phyloP scores from a whole-genome alignment of 176 grass and related monocot genomes.

The Stipa capillata region DNA sequence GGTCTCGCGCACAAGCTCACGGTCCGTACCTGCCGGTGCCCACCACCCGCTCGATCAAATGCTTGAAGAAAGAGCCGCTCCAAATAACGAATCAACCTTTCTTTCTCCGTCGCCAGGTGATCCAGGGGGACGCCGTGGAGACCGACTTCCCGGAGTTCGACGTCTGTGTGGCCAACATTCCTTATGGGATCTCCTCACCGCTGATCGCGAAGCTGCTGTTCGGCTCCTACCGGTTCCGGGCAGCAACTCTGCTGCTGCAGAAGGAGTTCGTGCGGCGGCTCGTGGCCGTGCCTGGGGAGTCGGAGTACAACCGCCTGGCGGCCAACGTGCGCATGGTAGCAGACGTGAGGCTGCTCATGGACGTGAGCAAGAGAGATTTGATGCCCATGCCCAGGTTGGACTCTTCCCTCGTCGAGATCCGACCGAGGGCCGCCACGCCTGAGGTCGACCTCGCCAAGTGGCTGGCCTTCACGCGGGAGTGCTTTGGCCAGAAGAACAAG shows the following conservation, averaged over 20 bases:
- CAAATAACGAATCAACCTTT: background rate
- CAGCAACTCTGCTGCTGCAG: slow-evolving; percentile 65
- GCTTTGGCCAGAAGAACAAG: slow-evolving; percentile 87
- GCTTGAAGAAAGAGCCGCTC: background rate
- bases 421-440: background rate
- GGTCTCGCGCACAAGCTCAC: slow-evolving; percentile 41
- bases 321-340: slow-evolving; percentile 61
- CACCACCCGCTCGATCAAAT: slow-evolving; percentile 44
- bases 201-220: slow-evolving; percentile 85
- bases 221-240: slow-evolving; percentile 42
- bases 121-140: slow-evolving; percentile 58
- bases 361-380: slow-evolving; percentile 81
- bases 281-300: slow-evolving; percentile 47
- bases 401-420: slow-evolving; percentile 75
- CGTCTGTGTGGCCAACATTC: slow-evolving; percentile 83
- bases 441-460: slow-evolving; percentile 54
- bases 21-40: slow-evolving; percentile 18
- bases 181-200: slow-evolving; percentile 74
- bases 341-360: slow-evolving; percentile 45
- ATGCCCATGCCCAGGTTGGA: slow-evolving; percentile 73
- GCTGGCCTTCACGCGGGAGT: slow-evolving; percentile 68
- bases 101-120: slow-evolving; percentile 24
- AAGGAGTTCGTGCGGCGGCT: slow-evolving; percentile 79
- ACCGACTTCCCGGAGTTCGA: slow-evolving; percentile 61
- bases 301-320: slow-evolving; percentile 79